phyloP scores from a whole-genome alignment of 2,329 filamentous ascomycete genomes.

The Rutstroemia sp. region DNA sequence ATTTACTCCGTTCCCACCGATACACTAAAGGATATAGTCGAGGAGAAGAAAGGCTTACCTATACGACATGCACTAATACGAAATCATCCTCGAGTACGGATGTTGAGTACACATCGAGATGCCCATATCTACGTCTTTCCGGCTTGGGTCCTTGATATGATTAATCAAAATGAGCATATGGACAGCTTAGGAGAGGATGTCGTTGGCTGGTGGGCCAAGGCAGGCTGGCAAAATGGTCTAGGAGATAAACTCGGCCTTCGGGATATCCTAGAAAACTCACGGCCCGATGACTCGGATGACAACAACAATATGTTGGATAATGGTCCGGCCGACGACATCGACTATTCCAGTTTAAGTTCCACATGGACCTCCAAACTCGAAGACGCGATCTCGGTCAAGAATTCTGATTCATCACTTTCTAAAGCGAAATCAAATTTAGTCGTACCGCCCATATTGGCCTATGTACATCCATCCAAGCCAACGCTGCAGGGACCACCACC shows the following conservation, averaged over 20 bases:
- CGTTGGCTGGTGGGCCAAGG: conserved; percentile 91
- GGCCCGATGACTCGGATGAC: conserved; percentile 33
- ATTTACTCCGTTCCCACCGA: conserved; percentile 86
- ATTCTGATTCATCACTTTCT: background rate
- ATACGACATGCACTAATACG: conserved; percentile 70
- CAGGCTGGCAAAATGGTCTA: conserved; percentile 80
- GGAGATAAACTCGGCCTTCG: conserved; percentile 68
- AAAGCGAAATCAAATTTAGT: conserved; percentile 29
- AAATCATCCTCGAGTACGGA: conserved; percentile 66
- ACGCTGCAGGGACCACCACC: conserved; percentile 39
- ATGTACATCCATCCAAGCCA: conserved; percentile 57
- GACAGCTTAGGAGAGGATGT: conserved; percentile 89
- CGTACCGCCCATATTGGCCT: conserved; percentile 71
- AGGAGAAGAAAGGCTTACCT: conserved; percentile 65
- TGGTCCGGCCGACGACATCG: conserved; percentile 21
- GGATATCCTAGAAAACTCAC: conserved; percentile 50
- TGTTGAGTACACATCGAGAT: conserved; percentile 80
- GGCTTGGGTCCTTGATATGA: conserved; percentile 81
- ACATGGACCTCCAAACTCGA: conserved; percentile 26
- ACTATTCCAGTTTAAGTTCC: conserved; percentile 26
- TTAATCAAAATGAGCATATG: conserved; percentile 70
- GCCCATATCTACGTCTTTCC: conserved; percentile 94
- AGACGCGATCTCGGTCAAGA: background rate
- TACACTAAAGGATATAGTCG: conserved; percentile 75
- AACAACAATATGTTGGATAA: conserved; percentile 23